Evolutionary conservation across 139 green algal species (phyloP).

Genomic region (Ulvella scutata): DNA sequence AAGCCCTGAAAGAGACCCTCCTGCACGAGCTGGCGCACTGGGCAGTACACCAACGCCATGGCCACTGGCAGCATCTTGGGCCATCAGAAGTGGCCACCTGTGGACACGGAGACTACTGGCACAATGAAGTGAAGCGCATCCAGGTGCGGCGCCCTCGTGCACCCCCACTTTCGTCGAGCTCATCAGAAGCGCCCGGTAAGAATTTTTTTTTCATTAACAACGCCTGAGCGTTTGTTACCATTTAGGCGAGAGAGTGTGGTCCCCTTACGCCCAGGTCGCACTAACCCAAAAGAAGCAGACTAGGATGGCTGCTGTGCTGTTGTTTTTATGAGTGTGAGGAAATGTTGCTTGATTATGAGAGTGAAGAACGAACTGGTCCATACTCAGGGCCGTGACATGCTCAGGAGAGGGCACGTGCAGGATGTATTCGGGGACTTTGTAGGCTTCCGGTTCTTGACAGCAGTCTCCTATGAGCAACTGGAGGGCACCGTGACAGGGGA

Average conservation of each 20-base stretch:
- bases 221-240: too few species aligned
- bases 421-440: background rate
- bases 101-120: constrained; percentile 2
- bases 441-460: background rate
- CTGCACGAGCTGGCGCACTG: constrained; percentile 1
- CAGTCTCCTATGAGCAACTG: background rate
- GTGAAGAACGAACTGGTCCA: too few species aligned
- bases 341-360: too few species aligned
- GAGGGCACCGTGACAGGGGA: background rate
- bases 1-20: background rate
- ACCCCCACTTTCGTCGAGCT: too few species aligned
- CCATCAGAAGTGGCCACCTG: background rate
- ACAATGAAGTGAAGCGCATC: background rate
- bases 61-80: background rate
- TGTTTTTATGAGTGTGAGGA: too few species aligned
- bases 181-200: too few species aligned
- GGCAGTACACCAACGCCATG: background rate
- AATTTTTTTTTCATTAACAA: too few species aligned
- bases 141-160: background rate
- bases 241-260: too few species aligned
- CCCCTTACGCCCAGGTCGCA: too few species aligned
- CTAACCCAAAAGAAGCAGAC: too few species aligned
- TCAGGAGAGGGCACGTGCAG: background rate
- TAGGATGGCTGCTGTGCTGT: too few species aligned
- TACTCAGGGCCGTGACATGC: too few species aligned